Evolutionary conservation across 768 basidiomycete genomes (phyloP), one percentile per base, ranked within the genome.

Genomic region (Agaricus subrufescens): DNA sequence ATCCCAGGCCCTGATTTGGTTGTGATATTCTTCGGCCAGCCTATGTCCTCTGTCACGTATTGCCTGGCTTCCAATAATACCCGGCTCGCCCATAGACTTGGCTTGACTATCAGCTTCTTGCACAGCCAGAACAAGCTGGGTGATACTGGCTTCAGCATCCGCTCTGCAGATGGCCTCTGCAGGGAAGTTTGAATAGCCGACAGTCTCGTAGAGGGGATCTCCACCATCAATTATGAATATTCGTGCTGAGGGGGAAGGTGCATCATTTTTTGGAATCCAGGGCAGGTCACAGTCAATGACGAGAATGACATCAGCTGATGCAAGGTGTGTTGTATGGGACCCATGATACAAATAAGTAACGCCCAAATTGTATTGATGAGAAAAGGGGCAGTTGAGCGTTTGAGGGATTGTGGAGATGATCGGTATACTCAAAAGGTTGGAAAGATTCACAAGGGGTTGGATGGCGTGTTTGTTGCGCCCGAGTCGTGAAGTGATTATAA

Each of bases 251-350:
- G 67, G 58, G 3, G 39, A 62, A 0, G 86, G 84, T 3, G 66
- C 70, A 34, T 77, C 75, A 52, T 78, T 73, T 45, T 64, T 70
- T 1, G 81, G 76, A 27, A 86, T 81, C 84, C 86, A 89, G 0
- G 87, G 84, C 0, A 87, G 69, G 58, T 86, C 85, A 7, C 73
- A 75, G 55, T 89, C 87, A n/a, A 90, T 57, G 15, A 87, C 69
- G 9, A 90, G 67, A 15, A 90, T 75, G 3, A 82, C 77, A 59
- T 90, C 88, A 0, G 85, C 85, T 25, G 68, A 66, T 31, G 71
- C 69, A 19, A 89, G 75, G 49, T 76, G 72, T 1, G 67, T 64
- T 27, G 79, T 76, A 46, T 82, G 80, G 0, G 73, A 72, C 26
- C 67, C 74, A 2, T 74, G 69, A 0, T 64, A 68, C 53, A 82